These are phyloP conservation scores for Sarocladiaceae sp. DNA, from an alignment of 2,329 filamentous ascomycete genomes.

Conservation along the genomic window DNA sequence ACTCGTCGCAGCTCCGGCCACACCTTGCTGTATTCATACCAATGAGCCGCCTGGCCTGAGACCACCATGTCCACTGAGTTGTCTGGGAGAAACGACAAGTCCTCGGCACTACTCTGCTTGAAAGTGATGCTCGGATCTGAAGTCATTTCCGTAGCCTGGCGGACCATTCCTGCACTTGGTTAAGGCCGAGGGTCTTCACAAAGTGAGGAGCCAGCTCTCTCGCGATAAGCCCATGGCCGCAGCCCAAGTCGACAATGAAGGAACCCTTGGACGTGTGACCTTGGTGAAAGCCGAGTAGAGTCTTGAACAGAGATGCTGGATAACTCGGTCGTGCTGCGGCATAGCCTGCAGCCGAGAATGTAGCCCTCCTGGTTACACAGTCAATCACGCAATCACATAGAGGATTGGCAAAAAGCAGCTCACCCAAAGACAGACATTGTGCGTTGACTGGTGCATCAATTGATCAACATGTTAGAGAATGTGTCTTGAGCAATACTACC, in stretches of 20 bases:
- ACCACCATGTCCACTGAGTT: constrained; percentile 47
- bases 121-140: constrained; percentile 42
- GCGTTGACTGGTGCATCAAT: background rate
- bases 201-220: constrained; percentile 48
- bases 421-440: constrained; percentile 22
- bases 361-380: constrained; percentile 38
- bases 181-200: constrained; percentile 40
- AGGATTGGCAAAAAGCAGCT: constrained; percentile 7
- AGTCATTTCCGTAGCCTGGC: constrained; percentile 41
- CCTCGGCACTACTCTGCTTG: constrained; percentile 47
- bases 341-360: constrained; percentile 54
- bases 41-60: constrained; percentile 60
- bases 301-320: constrained; percentile 48
- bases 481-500: no score
- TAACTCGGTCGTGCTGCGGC: constrained; percentile 58
- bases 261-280: constrained; percentile 24
- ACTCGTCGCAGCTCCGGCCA: constrained; percentile 54
- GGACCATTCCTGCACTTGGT: constrained; percentile 51
- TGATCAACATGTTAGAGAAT: no score
- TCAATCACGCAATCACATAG: background rate
- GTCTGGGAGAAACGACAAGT: constrained; percentile 44
- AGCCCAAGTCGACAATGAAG: constrained; percentile 54
- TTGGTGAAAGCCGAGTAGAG: constrained; percentile 50
- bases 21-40: constrained; percentile 55
- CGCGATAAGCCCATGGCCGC: constrained; percentile 56